A percentile compares a stretch with the other conserved stretches of the same genome.
Conservation (phyloP, 345 rosid genomes). For the Linum trigynum region DNA sequence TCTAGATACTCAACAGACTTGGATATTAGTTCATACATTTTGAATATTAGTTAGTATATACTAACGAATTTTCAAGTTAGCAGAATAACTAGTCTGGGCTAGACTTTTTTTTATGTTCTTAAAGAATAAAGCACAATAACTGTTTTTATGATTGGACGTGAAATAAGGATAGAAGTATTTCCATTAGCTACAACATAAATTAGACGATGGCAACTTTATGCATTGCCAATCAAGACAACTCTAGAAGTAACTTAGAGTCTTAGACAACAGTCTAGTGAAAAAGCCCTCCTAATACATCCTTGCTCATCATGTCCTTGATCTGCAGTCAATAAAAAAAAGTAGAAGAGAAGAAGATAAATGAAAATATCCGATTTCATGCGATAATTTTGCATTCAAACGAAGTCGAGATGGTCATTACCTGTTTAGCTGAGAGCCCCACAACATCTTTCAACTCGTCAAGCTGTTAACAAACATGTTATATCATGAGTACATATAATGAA, state of each 20-base stretch:
- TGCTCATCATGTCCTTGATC: slow-evolving; percentile 33
- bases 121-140: no score
- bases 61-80: no score
- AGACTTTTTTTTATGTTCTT: no score
- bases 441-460: slow-evolving; percentile 54
- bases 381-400: not conserved
- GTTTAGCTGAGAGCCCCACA: slow-evolving; percentile 62
- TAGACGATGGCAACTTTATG: slow-evolving; percentile 6
- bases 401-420: slow-evolving; percentile 27
- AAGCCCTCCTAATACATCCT: slow-evolving; percentile 21
- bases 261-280: slow-evolving; percentile 11
- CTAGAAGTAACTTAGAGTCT: slow-evolving; percentile 22
- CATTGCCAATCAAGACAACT: not conserved
- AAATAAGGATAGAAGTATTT: no score
- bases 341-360: not conserved
- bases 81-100: no score
- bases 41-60: no score
- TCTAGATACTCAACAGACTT: no score
- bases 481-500: not conserved
- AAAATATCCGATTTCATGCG: not conserved
- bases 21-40: no score
- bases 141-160: no score
- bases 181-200: no score
- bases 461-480: slow-evolving; percentile 26
- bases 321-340: not conserved